Conservation (phyloP, 2,329 filamentous ascomycete species). For the Xylariaceae sp. region DNA sequence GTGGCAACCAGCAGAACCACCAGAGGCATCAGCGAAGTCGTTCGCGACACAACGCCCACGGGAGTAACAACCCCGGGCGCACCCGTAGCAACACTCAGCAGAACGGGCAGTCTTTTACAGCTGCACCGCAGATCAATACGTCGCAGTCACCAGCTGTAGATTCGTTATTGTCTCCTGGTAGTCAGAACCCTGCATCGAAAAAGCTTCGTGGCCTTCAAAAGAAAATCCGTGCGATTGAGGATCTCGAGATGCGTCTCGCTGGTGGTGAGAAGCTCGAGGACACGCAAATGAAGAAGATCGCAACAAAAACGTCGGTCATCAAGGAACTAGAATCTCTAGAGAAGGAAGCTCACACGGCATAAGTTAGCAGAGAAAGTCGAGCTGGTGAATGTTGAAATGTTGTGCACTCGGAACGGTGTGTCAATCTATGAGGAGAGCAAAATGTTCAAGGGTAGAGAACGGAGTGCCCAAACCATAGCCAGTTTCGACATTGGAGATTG, state of each 20-base stretch:
- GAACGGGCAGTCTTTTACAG: constrained; percentile 39
- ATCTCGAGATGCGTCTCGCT: constrained; percentile 94
- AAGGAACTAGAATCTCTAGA: constrained; percentile 76
- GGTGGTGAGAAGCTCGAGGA: constrained; percentile 97
- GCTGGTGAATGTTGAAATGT: background rate
- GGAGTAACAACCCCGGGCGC: constrained; percentile 52
- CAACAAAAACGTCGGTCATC: constrained; percentile 81
- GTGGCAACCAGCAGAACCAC: constrained; percentile 61
- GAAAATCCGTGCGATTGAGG: constrained; percentile 97
- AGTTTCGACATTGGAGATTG: no score
- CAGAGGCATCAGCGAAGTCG: constrained; percentile 56
- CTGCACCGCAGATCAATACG: constrained; percentile 39
- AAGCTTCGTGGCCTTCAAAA: constrained; percentile 93
- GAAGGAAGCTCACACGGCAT: constrained; percentile 39
- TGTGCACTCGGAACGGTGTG: no score
- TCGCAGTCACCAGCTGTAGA: constrained; percentile 54
- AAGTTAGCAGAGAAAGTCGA: background rate
- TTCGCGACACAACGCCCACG: constrained; percentile 56
- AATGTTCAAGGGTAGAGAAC: no score
- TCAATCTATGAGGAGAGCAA: no score
- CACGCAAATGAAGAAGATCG: constrained; percentile 98
- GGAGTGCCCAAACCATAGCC: no score
- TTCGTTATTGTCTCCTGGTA: constrained; percentile 49
- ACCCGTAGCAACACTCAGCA: constrained; percentile 59
- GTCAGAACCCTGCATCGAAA: constrained; percentile 80